Percentiles rank a stretch among this genome's conserved stretches.
phyloP scores from a whole-genome alignment of 2,329 filamentous ascomycete species.

The Diaporthe australafricana region DNA sequence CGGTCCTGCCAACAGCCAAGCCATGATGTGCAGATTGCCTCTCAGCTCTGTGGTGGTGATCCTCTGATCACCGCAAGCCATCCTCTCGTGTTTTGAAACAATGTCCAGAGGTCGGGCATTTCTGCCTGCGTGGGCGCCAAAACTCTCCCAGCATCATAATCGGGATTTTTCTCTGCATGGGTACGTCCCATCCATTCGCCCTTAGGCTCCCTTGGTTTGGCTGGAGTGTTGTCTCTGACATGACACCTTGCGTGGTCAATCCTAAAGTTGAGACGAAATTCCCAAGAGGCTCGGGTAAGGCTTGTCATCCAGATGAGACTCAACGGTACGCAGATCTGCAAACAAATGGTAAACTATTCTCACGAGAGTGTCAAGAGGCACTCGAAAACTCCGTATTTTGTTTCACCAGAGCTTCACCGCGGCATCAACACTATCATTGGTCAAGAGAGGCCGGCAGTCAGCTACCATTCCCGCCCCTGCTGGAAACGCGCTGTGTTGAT shows the following conservation, averaged over 20 bases:
- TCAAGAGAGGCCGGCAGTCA: not conserved
- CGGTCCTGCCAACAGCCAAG: slow-evolving; percentile 12
- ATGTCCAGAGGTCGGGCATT: not conserved
- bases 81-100: slow-evolving; percentile 22
- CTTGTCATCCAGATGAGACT: slow-evolving; percentile 27
- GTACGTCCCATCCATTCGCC: slow-evolving; percentile 6
- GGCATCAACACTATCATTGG: not conserved
- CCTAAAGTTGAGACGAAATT: slow-evolving; percentile 17
- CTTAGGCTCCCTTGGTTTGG: not conserved
- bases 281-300: slow-evolving; percentile 21
- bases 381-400: slow-evolving; percentile 1
- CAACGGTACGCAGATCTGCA: slow-evolving; percentile 18
- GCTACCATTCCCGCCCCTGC: not conserved
- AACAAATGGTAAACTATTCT: not conserved
- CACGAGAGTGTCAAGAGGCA: slow-evolving; percentile 17
- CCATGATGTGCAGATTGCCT: slow-evolving; percentile 25
- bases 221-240: slow-evolving; percentile 15
- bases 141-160: not conserved
- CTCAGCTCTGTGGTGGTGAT: slow-evolving; percentile 9
- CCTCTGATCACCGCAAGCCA: slow-evolving; percentile 13
- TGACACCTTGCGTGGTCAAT: not conserved
- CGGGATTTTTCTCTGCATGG: not conserved
- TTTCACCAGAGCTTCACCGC: slow-evolving; percentile 2
- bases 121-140: not conserved
- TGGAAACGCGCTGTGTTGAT: not conserved